Evolutionary conservation across 108 stramenopile genomes (phyloP).

Genomic region (Fragilaria crotonensis): DNA sequence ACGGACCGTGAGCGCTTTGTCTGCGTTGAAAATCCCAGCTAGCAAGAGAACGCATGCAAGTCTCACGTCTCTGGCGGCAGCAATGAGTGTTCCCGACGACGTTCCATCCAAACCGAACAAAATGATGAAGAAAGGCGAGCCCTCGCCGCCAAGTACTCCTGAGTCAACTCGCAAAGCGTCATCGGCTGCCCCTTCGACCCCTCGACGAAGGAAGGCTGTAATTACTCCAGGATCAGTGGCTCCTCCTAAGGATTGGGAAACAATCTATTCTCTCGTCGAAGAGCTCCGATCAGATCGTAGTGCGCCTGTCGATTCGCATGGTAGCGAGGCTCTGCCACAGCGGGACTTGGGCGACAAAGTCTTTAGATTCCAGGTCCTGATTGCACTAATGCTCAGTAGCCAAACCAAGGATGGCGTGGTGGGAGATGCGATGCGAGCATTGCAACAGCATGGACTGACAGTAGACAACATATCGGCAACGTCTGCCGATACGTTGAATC

Average conservation of each 20-base stretch:
- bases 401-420: conserved; percentile 92
- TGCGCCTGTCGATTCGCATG: conserved; percentile 78
- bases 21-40: background rate
- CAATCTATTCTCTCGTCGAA: conserved; percentile 58
- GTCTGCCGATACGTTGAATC: conserved; percentile 42
- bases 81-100: too few relatives aligned
- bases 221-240: conserved; percentile 1
- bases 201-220: too few relatives aligned
- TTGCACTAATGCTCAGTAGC: conserved; percentile 79
- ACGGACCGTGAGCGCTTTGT: conserved; percentile 4
- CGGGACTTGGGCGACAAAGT: conserved; percentile 27
- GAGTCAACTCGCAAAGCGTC: too few relatives aligned
- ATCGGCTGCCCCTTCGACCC: too few relatives aligned
- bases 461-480: conserved; percentile 60
- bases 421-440: conserved; percentile 55
- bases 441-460: conserved; percentile 57
- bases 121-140: too few relatives aligned
- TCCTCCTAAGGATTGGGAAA: conserved; percentile 63
- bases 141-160: too few relatives aligned
- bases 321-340: conserved; percentile 64
- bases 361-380: conserved; percentile 68
- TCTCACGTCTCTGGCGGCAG: too few relatives aligned
- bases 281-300: conserved; percentile 71
- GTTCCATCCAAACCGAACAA: too few relatives aligned
- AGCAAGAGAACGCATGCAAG: too few relatives aligned